Evolutionary conservation across 2,329 filamentous ascomycete species (phyloP), one percentile per base, ranked within the genome.

Genomic region (Pseudogymnoascus sp.): DNA sequence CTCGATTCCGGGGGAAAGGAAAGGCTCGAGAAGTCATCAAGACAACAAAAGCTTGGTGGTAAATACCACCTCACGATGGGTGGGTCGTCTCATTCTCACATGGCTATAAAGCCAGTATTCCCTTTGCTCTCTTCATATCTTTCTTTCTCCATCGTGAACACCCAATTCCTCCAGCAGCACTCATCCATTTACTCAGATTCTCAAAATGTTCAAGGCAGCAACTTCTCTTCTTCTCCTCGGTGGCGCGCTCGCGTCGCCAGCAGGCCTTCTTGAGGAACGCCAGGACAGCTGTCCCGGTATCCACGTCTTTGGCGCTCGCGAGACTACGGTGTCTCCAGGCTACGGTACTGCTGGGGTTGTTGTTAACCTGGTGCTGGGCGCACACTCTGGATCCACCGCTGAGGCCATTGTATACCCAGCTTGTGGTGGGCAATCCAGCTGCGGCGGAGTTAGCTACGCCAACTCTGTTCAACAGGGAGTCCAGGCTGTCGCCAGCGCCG

Each of bases 401-500:
- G 82, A 84, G 66, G 79, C 83, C 17, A 84, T 86, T 66, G 70
- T 65, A 40, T 85, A 86, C 68, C 83, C 87, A 38, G 87, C 87
- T 1, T 87, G 84, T 44, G 86, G 86, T 64, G 86, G 86, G 4
- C 80, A 84, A 68, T 69, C 77, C 0, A 78, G 76, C 0, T 88
- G 86, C 68, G 84, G 84, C 13, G 78, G 81, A n/a, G 74, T 82
- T 26, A 80, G 78, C 69, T 89, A 89, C 68, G 83, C 79, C 1
- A 80, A 79, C 68, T 88, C 85, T 7, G 84, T 82, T 0, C 71
- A 76, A 3, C 78, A 83, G 63, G 86, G 86, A 40, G 85, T 83
- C 4, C 70, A 76, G 7, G 84, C 85, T 10, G 85, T 86, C 3
- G 80, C 83, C 1, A 80, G 75, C 38, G 83, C 82, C 7, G 84